Conservation (phyloP, 176 grass and related monocot genomes). For the Chrysopogon serrulatus region DNA sequence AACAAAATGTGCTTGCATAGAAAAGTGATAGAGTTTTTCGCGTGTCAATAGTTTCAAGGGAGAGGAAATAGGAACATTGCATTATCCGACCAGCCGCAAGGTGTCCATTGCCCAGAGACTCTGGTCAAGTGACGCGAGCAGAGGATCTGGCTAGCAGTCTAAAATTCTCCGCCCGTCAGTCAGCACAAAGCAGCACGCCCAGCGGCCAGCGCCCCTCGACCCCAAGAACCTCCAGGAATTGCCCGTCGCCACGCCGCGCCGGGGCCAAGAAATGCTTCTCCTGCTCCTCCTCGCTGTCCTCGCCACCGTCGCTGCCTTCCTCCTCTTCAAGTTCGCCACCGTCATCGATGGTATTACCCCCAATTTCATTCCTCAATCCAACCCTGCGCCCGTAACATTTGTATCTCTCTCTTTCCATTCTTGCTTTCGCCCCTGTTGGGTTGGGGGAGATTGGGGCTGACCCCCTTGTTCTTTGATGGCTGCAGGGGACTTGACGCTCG, state of each 20-base stretch:
- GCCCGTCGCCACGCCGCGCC: background rate
- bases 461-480: background rate
- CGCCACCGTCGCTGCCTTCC: slow-evolving; percentile 17
- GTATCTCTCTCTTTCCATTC: background rate
- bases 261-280: slow-evolving; percentile 38
- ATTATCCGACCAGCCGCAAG: too few relatives aligned
- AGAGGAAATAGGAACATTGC: background rate
- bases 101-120: too few relatives aligned
- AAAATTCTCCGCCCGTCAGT: background rate
- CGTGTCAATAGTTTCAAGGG: too few relatives aligned
- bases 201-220: background rate
- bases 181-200: background rate
- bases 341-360: slow-evolving; percentile 62
- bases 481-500: slow-evolving; percentile 86
- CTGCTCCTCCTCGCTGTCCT: slow-evolving; percentile 29
- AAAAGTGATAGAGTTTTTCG: too few relatives aligned
- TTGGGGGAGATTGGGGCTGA: background rate
- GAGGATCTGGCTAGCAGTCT: background rate
- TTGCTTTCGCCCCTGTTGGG: background rate
- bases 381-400: background rate
- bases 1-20: too few relatives aligned
- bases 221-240: background rate
- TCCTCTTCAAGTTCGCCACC: slow-evolving; percentile 72
- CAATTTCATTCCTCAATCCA: background rate
- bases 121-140: background rate